Evolutionary conservation across 2,329 filamentous ascomycete genomes (phyloP).

Genomic region (Pseudonectria foliicola): DNA sequence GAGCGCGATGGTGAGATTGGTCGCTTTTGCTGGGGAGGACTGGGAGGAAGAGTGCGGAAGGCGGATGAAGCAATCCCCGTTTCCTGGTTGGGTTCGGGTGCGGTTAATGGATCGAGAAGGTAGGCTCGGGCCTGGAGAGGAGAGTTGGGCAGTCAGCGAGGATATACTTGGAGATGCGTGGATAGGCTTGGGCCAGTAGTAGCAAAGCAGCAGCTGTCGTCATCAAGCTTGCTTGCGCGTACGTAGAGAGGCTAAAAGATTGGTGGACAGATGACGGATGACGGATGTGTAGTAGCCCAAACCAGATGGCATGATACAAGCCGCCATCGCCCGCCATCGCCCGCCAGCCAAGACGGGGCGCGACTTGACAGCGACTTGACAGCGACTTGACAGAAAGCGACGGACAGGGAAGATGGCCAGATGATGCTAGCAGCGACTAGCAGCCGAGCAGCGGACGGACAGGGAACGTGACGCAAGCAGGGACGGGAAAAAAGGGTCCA

Average conservation of each 20-base stretch:
- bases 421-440: too few relatives aligned
- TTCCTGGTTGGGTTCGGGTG: slow-evolving; percentile 59
- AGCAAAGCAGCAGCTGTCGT: slow-evolving; percentile 5
- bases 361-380: too few relatives aligned
- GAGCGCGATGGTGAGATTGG: neutral
- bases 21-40: slow-evolving; percentile 7
- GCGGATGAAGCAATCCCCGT: slow-evolving; percentile 38
- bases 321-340: too few relatives aligned
- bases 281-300: too few relatives aligned
- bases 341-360: too few relatives aligned
- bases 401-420: too few relatives aligned
- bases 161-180: slow-evolving; percentile 2
- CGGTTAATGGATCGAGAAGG: slow-evolving; percentile 62
- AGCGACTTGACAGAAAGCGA: too few relatives aligned
- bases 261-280: too few relatives aligned
- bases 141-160: slow-evolving; percentile 5
- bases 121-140: slow-evolving; percentile 52
- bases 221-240: too few relatives aligned
- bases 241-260: too few relatives aligned
- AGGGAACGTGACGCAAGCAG: slow-evolving; percentile 17
- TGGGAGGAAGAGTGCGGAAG: slow-evolving; percentile 14
- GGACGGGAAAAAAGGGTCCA: slow-evolving; percentile 11
- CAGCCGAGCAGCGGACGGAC: slow-evolving; percentile 2
- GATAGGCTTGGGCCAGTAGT: too few relatives aligned
- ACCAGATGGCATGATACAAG: too few relatives aligned